Evolutionary conservation across 1,139 yeast genomes (phyloP).

Genomic region (Candida frijolesensis): DNA sequence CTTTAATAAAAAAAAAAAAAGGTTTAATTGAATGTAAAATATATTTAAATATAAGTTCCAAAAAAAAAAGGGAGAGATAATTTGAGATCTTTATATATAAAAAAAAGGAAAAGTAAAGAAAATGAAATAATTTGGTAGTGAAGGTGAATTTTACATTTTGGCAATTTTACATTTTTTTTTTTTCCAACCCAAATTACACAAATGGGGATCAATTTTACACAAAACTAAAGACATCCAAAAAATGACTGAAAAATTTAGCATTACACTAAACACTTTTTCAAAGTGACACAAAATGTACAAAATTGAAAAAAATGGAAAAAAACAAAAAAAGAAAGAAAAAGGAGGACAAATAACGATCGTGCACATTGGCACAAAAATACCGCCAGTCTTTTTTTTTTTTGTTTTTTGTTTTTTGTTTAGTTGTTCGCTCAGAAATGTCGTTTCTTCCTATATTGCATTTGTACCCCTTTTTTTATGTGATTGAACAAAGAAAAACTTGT

Average conservation of each 20-base stretch:
- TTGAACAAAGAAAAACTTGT: conserved; percentile 1
- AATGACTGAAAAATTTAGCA: not conserved
- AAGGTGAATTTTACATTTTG: not conserved
- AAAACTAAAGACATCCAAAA: not conserved
- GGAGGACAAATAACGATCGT: conserved; percentile 1
- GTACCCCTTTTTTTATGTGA: conserved; percentile 1
- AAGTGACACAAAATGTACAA: not conserved
- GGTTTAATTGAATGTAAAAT: not conserved
- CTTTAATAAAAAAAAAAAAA: not conserved
- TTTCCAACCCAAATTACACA: not conserved
- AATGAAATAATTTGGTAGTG: no score
- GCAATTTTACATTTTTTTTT: not conserved
- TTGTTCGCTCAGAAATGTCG: not conserved
- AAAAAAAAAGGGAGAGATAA: not conserved
- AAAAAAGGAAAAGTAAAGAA: not conserved
- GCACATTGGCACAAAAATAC: not conserved
- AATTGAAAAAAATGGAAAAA: not conserved
- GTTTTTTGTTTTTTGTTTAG: not conserved
- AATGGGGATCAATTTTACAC: not conserved
- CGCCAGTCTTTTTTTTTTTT: not conserved
- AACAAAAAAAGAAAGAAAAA: not conserved
- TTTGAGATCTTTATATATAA: conserved; percentile 3
- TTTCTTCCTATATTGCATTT: not conserved
- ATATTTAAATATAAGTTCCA: not conserved
- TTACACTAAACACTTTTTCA: not conserved